These are phyloP conservation scores for Chlorella sp. DNA, from an alignment of 139 green algal species.

Conservation along the genomic window DNA sequence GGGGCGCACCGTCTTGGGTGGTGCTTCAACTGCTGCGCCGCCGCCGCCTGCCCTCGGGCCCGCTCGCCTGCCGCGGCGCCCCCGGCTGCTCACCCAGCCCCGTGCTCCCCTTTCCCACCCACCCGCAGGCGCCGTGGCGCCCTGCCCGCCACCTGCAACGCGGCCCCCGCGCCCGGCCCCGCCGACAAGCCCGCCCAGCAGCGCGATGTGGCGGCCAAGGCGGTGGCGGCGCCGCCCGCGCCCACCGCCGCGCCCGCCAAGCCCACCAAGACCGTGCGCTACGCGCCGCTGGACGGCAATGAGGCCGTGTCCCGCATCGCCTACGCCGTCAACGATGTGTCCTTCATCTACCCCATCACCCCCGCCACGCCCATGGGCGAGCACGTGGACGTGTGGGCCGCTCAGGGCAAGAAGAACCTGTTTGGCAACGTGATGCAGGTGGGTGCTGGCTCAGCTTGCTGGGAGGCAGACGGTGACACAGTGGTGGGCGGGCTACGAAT, in stretches of 20 bases:
- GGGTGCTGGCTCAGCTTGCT: background rate
- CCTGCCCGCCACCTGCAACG: background rate
- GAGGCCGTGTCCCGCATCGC: conserved; percentile 63
- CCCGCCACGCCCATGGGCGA: conserved; percentile 63
- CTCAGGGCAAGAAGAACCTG: conserved; percentile 56
- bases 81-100: too few species aligned
- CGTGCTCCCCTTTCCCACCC: background rate
- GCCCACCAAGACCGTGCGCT: background rate
- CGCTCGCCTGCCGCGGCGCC: too few species aligned
- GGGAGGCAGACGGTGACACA: too few species aligned
- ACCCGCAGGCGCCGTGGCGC: background rate
- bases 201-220: background rate
- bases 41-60: too few species aligned
- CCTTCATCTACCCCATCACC: conserved; percentile 76
- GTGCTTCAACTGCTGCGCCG: too few species aligned
- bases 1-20: too few species aligned
- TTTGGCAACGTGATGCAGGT: conserved; percentile 60
- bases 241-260: background rate
- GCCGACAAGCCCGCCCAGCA: background rate
- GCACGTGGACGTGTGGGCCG: conserved; percentile 54
- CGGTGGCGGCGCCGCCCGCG: background rate
- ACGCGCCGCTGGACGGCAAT: conserved; percentile 59
- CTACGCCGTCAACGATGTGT: conserved; percentile 59
- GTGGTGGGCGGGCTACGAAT: too few species aligned
- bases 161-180: background rate